These are phyloP conservation scores for Umbilicaria muhlenbergii DNA, from an alignment of 495 filamentous ascomycete species.

Conservation along the genomic window DNA sequence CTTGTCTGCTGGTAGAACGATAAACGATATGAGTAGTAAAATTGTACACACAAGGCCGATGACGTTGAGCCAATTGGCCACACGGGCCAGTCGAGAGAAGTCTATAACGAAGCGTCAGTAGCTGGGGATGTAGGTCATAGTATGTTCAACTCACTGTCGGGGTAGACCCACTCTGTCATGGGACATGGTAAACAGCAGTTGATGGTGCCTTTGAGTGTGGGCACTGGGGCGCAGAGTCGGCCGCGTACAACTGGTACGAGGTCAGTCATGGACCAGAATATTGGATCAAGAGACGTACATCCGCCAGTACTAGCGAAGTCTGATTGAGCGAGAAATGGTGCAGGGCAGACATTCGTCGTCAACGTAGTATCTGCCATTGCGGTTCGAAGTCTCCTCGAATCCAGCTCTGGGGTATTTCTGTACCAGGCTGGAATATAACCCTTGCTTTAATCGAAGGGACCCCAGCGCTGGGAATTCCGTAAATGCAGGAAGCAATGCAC, in stretches of 20 bases:
- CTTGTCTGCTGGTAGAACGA: conserved; percentile 71
- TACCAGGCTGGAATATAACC: too few relatives aligned
- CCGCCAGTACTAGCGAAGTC: conserved; percentile 45
- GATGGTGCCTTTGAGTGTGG: conserved; percentile 21
- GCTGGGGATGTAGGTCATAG: neutral
- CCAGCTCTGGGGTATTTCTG: too few relatives aligned
- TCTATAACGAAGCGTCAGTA: conserved; percentile 23
- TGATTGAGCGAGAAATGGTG: conserved; percentile 46
- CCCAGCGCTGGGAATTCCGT: too few relatives aligned
- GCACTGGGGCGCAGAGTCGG: conserved; percentile 42
- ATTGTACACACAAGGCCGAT: conserved; percentile 51
- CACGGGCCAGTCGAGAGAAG: conserved; percentile 45
- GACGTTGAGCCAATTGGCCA: conserved; percentile 68
- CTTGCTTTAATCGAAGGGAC: too few relatives aligned
- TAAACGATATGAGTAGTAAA: conserved; percentile 71
- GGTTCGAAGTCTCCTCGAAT: neutral
- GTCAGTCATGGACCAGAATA: conserved; percentile 5
- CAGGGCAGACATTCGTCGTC: conserved; percentile 36
- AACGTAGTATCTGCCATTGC: conserved; percentile 12
- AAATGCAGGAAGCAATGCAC: too few relatives aligned
- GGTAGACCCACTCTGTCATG: conserved; percentile 68
- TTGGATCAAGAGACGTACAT: conserved; percentile 34
- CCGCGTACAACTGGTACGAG: conserved; percentile 45
- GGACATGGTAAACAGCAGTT: conserved; percentile 88
- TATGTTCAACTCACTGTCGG: conserved; percentile 25